Percentiles rank a stretch among this genome's conserved stretches.
phyloP scores from a whole-genome alignment of 2,329 filamentous ascomycete species.

The Claviceps sp. region DNA sequence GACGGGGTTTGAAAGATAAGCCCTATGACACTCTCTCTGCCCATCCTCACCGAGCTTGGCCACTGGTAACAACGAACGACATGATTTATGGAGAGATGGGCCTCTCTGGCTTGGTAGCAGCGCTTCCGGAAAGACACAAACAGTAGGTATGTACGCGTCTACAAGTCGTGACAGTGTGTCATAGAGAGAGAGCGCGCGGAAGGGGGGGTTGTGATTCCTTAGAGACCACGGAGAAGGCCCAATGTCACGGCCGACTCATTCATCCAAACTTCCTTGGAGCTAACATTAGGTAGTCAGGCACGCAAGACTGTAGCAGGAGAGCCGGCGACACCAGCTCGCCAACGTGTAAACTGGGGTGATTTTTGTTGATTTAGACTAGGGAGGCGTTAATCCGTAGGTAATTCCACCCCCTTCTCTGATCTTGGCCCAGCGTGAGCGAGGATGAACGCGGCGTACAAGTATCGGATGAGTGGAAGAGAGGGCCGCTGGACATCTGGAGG shows the following conservation, averaged over 20 bases:
- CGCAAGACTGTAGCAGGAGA: conserved; percentile 4
- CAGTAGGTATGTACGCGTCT: not conserved
- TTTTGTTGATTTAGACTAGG: conserved; percentile 2
- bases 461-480: conserved; percentile 3
- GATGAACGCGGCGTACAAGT: conserved; percentile 6
- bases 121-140: not conserved
- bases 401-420: conserved; percentile 1
- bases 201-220: not conserved
- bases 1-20: not conserved
- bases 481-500: not conserved
- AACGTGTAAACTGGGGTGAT: conserved; percentile 1
- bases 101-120: not conserved
- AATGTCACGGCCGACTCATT: conserved; percentile 1
- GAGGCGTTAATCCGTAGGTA: not conserved
- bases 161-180: conserved; percentile 2
- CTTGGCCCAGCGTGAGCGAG: conserved; percentile 3
- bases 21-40: not conserved
- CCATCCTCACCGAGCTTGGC: not conserved
- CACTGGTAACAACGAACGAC: not conserved
- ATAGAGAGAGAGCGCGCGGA: not conserved
- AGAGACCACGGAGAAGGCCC: conserved; percentile 1
- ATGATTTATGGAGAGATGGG: not conserved
- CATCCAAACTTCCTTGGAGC: conserved; percentile 2
- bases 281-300: conserved; percentile 5
- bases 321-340: conserved; percentile 6